Conservation (phyloP, 768 basidiomycete genomes). For the Phaeotremella skinneri region DNA sequence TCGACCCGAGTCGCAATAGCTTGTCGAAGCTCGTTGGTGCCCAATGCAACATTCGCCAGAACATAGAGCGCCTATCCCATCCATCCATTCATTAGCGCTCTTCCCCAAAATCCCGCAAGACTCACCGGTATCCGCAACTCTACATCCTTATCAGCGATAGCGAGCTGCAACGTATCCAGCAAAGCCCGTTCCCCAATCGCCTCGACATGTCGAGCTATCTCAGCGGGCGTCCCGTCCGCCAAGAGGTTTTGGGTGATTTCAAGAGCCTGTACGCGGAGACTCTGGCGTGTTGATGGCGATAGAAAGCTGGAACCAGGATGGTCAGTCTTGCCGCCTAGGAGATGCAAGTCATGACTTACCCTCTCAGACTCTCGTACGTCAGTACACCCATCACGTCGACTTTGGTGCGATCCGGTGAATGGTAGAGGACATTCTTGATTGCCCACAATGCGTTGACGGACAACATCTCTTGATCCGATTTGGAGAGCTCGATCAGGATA, state of each 20-base stretch:
- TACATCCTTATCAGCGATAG: conserved; percentile 17
- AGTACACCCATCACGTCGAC: conserved; percentile 65
- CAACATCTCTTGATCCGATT: conserved; percentile 60
- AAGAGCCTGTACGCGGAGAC: conserved; percentile 34
- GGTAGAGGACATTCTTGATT: conserved; percentile 74
- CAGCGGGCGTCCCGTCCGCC: conserved; percentile 29
- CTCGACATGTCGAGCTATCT: conserved; percentile 30
- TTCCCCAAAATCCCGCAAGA: background rate
- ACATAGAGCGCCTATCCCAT: conserved; percentile 37
- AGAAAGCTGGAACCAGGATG: conserved; percentile 13
- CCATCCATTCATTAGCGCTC: background rate
- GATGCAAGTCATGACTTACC: conserved; percentile 54
- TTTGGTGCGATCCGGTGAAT: conserved; percentile 63
- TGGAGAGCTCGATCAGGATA: conserved; percentile 63
- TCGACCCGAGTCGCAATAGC: conserved; percentile 26
- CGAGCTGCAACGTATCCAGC: conserved; percentile 27
- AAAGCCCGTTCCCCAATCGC: conserved; percentile 25
- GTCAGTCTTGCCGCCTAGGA: conserved; percentile 2
- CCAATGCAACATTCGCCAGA: conserved; percentile 37
- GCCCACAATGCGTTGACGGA: conserved; percentile 78
- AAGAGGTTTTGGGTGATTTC: conserved; percentile 38
- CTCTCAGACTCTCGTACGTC: conserved; percentile 63
- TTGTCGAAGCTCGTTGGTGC: conserved; percentile 29
- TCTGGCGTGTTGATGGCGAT: background rate
- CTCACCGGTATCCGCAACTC: conserved; percentile 32